A percentile compares a stretch with the other conserved stretches of the same genome.
Conservation (phyloP, 306 rosid genomes). For the Glycyrrhiza uralensis region DNA sequence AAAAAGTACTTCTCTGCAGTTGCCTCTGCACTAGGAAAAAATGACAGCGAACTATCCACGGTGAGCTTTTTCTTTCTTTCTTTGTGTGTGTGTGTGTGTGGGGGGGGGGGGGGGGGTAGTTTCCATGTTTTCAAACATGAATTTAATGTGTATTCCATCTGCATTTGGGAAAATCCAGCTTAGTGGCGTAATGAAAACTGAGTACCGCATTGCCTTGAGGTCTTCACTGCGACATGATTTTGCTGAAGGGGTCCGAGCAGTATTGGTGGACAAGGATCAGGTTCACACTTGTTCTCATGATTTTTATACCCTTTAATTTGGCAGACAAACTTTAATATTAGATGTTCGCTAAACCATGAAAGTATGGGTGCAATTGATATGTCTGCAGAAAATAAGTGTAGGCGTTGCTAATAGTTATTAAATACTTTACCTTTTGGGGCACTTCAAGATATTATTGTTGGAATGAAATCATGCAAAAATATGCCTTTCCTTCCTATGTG, state of each 20-base stretch:
- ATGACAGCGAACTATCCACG: conserved; percentile 53
- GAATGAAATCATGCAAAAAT: neutral
- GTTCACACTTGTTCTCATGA: conserved; percentile 37
- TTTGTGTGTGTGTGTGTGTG: no score
- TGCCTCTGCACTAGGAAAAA: conserved; percentile 64
- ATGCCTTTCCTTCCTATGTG: neutral
- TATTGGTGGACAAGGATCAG: conserved; percentile 97
- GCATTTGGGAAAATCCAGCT: conserved; percentile 50
- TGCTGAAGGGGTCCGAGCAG: conserved; percentile 94
- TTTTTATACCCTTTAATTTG: neutral
- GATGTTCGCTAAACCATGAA: neutral
- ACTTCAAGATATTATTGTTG: neutral
- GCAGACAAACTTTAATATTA: neutral
- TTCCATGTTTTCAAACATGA: neutral
- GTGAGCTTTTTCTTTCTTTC: conserved; percentile 42
- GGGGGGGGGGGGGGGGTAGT: neutral
- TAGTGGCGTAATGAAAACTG: conserved; percentile 78
- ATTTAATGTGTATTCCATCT: conserved; percentile 1
- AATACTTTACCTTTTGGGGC: neutral
- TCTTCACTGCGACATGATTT: conserved; percentile 82
- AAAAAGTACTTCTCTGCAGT: conserved; percentile 71
- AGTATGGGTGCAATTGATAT: neutral
- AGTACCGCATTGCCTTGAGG: conserved; percentile 83
- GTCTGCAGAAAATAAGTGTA: neutral
- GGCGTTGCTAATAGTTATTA: neutral